A percentile compares a stretch with the other conserved stretches of the same genome.
Conservation (phyloP, 768 basidiomycete genomes). For the Pleurotus giganteus region DNA sequence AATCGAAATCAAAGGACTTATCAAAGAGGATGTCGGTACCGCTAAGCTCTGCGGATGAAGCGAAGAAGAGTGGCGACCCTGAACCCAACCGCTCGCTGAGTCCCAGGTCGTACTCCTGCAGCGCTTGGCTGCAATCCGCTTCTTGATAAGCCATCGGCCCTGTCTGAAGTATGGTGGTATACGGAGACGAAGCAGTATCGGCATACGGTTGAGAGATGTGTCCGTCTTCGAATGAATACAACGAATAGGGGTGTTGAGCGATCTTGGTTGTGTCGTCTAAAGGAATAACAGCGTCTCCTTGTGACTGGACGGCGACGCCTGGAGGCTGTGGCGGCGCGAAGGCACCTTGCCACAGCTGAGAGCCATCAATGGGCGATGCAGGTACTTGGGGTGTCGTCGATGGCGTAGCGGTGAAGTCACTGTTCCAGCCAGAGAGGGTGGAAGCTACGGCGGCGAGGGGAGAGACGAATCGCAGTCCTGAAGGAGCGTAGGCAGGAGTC, state of each 20-base stretch:
- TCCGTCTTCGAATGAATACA: neutral
- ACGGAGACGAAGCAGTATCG: neutral
- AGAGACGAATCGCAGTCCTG: neutral
- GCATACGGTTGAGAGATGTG: neutral
- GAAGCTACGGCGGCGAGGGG: slow-evolving; percentile 1
- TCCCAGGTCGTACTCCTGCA: slow-evolving; percentile 7
- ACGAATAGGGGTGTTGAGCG: neutral
- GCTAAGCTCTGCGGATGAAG: neutral
- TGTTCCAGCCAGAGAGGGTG: slow-evolving; percentile 7
- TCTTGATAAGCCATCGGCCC: slow-evolving; percentile 4
- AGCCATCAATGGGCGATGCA: neutral
- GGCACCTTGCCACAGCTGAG: neutral
- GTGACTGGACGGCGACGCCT: neutral
- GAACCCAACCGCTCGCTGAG: slow-evolving; percentile 10
- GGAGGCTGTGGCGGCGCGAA: neutral
- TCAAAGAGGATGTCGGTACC: neutral
- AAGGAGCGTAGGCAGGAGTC: neutral
- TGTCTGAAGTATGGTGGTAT: neutral
- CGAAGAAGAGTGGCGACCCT: slow-evolving; percentile 8
- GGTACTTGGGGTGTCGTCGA: slow-evolving; percentile 2
- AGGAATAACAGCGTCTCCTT: neutral
- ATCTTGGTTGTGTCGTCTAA: neutral
- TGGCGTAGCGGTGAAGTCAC: slow-evolving; percentile 4
- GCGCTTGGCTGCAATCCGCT: slow-evolving; percentile 6
- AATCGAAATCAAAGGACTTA: slow-evolving; percentile 1